Base-by-base conservation (phyloP, 768 basidiomycete species). In the Candolleomyces efflorescens region DNA sequence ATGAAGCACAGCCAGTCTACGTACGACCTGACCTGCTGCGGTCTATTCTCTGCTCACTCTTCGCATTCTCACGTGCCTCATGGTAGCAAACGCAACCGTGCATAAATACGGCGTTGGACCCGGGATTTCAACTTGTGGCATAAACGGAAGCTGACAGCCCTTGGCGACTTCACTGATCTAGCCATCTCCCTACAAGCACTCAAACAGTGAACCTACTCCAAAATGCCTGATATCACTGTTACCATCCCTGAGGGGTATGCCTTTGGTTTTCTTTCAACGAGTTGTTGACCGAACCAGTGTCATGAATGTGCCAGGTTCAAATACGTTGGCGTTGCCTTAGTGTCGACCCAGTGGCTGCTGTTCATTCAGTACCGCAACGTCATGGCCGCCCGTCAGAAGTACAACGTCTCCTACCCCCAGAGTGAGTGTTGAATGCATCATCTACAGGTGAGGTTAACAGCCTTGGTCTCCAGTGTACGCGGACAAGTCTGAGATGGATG, bases 361-460 rank as follows among this genome's bases (percentile, higher is more conserved):
- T 3, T 70, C 0, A 82, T 77, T 68, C 89, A 91, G 66, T 66
- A 64, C 1, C 2, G 69, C 1, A 55, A 53, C 1, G 80, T 82
- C 7, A 36, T 60, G 18, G 72, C 54, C 55, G 76, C 79, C 23
- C 82, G 90, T 53, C 78, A 68, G 53, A 73, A 63, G 9, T 79
- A 89, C 26, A 75, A 78, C 5, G 78, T 92, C 55, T 64, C 71
- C 12, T 92, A 90, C 65, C 90, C 90, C 32, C 88, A 86, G 64
- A 47, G 89, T 87, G 62, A 60, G 80, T 69, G 5, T 17, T 3
- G 32, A n/a, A 13, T 17, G 3, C 5, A 12, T 17, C 24, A 4
- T 5, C 26, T 37, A 7, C 26, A 5, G 24, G 3, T 32, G 3
- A 1, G 17, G n/a, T n/a, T n/a, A 53, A 20, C 5, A 32, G 18